A percentile compares a stretch with the other conserved stretches of the same genome.
These are phyloP conservation scores for Colletotrichum sidae DNA, from an alignment of 2,329 filamentous ascomycete species.

Conservation along the genomic window DNA sequence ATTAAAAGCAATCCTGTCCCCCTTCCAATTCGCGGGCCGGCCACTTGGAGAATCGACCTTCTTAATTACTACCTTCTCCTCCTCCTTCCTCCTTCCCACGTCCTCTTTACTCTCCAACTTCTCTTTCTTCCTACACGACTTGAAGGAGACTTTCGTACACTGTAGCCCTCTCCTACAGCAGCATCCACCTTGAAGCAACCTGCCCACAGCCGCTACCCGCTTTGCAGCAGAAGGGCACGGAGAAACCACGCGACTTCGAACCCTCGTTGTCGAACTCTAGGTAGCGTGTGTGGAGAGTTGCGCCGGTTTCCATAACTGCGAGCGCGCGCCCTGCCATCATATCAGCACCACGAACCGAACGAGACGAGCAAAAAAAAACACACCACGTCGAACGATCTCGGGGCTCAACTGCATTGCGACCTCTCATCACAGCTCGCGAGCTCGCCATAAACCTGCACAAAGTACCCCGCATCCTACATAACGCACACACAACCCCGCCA, in stretches of 20 bases:
- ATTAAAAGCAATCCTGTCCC: constrained; percentile 36
- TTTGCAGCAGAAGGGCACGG: constrained; percentile 22
- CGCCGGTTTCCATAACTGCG: constrained; percentile 24
- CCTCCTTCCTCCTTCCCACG: constrained; percentile 16
- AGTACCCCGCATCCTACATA: constrained; percentile 37
- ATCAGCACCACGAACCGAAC: constrained; percentile 20
- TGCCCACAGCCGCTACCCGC: constrained; percentile 31
- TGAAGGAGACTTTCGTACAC: too few relatives aligned
- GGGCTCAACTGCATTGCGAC: constrained; percentile 14
- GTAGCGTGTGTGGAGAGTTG: constrained; percentile 29
- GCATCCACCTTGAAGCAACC: constrained; percentile 3
- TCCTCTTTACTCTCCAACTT: constrained; percentile 4
- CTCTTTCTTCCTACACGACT: too few relatives aligned
- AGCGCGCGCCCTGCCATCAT: constrained; percentile 19
- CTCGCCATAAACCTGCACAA: constrained; percentile 22
- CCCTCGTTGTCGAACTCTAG: constrained; percentile 7
- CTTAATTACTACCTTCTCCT: constrained; percentile 32
- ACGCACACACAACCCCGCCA: constrained; percentile 39
- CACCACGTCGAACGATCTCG: constrained; percentile 30
- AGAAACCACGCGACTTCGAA: constrained; percentile 28
- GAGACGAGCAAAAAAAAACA: constrained; percentile 26
- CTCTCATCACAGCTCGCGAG: constrained; percentile 8
- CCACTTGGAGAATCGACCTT: constrained; percentile 27
- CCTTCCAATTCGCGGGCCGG: constrained; percentile 33
- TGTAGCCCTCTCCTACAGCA: constrained; percentile 4